Conservation (phyloP, 1,139 yeast species). For the Debaryomycetaceae sp. region DNA sequence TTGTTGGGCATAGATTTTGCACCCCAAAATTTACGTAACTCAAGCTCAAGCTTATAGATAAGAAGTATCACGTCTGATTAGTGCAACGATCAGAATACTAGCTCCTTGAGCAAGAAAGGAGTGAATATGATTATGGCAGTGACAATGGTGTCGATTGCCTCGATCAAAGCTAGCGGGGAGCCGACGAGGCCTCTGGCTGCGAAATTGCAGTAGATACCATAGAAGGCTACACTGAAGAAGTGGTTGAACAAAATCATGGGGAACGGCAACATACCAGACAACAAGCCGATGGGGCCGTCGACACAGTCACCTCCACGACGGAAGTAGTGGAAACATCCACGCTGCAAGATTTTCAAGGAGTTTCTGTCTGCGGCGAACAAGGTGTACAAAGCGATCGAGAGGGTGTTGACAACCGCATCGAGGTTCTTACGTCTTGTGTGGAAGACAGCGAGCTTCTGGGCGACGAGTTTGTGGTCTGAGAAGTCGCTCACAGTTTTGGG, state of each 20-base stretch:
- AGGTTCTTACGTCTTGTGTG: conserved; percentile 74
- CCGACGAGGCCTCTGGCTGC: conserved; percentile 59
- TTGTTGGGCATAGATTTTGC: too few species aligned
- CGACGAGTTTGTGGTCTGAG: conserved; percentile 51
- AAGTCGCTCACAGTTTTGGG: conserved; percentile 58
- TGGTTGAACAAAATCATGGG: conserved; percentile 77
- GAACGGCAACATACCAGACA: conserved; percentile 76
- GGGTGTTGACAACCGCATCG: conserved; percentile 82
- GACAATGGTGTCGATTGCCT: conserved; percentile 63
- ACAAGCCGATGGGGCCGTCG: conserved; percentile 74
- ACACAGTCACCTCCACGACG: conserved; percentile 79
- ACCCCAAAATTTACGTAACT: too few species aligned
- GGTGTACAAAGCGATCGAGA: conserved; percentile 86
- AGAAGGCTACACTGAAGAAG: conserved; percentile 87
- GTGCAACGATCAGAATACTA: conserved; percentile 15
- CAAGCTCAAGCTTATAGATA: neutral
- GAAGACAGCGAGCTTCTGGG: conserved; percentile 58
- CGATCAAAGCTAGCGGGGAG: conserved; percentile 71
- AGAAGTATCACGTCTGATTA: conserved; percentile 12
- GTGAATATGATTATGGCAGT: conserved; percentile 79
- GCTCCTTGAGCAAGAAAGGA: conserved; percentile 63
- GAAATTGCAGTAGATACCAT: conserved; percentile 71
- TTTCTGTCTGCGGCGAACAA: conserved; percentile 82
- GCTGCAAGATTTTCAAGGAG: conserved; percentile 67
- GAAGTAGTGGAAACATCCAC: conserved; percentile 88